phyloP scores from a whole-genome alignment of 192 early-diverging fungal species.

The Neocallimastix lanati region DNA sequence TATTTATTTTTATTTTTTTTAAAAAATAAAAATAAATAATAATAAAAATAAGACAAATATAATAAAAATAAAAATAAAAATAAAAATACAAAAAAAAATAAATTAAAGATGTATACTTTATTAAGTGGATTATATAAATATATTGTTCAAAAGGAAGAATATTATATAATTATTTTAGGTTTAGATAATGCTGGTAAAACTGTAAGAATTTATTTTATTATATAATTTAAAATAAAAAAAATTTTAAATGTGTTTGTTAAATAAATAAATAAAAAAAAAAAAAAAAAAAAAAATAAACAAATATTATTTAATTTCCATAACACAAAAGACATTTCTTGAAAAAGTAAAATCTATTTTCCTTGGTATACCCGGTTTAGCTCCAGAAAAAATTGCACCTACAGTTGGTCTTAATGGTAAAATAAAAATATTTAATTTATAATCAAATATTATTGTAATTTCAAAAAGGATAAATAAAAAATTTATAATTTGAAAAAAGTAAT shows the following conservation, averaged over 20 bases:
- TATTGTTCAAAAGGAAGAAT: conserved; percentile 76
- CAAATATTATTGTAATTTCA: neutral
- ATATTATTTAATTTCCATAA: neutral
- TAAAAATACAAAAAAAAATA: no score
- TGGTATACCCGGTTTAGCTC: conserved; percentile 48
- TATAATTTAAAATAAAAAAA: no score
- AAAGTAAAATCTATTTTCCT: conserved; percentile 66
- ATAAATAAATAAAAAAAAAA: neutral
- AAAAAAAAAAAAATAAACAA: neutral
- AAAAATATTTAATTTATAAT: neutral
- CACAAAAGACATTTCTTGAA: conserved; percentile 82
- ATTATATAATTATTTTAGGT: conserved; percentile 86
- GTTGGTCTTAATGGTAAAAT: conserved; percentile 74
- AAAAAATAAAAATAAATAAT: no score
- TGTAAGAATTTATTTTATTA: no score
- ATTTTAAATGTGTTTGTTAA: no score
- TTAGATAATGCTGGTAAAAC: conserved; percentile 97
- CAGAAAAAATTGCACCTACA: conserved; percentile 83
- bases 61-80: no score
- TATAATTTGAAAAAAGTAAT: no score
- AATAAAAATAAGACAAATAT: no score
- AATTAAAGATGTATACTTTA: conserved; percentile 65
- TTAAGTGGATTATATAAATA: conserved; percentile 77
- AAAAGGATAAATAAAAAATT: neutral
- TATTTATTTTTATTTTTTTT: no score